Percentiles rank a stretch among this genome's conserved stretches.
Conservation (phyloP, 495 filamentous ascomycete species). For the Trichoderma asperelloides region DNA sequence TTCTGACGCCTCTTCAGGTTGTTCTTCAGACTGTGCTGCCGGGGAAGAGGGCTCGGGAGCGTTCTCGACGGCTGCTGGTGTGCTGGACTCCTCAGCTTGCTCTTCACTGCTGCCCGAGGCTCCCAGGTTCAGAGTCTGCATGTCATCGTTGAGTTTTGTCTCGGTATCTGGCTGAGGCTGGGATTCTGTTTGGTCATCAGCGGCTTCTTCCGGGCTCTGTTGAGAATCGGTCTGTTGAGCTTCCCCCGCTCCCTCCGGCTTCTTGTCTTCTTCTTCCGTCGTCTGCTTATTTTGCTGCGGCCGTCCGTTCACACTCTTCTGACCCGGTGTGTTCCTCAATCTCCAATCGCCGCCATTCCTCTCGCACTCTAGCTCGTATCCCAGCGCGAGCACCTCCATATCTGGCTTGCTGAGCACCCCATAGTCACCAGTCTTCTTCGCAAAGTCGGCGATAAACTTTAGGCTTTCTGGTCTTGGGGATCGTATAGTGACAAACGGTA, state of each 20-base stretch:
- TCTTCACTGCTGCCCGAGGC: no score
- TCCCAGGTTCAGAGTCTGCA: background rate
- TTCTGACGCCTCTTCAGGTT: conserved; percentile 31
- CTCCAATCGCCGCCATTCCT: conserved; percentile 77
- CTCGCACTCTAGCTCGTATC: conserved; percentile 86
- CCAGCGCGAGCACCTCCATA: conserved; percentile 78
- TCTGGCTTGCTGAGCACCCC: conserved; percentile 80
- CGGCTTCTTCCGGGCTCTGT: background rate
- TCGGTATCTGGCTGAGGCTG: background rate
- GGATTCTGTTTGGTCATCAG: background rate
- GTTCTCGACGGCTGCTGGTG: conserved; percentile 6
- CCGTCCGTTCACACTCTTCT: conserved; percentile 66
- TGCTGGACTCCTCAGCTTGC: conserved; percentile 9
- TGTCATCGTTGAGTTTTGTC: background rate
- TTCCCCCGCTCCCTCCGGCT: conserved; percentile 3
- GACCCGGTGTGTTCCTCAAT: conserved; percentile 63
- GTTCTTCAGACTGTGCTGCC: background rate
- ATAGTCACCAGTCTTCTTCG: conserved; percentile 81
- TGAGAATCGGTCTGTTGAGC: conserved; percentile 9
- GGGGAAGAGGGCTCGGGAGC: conserved; percentile 10
- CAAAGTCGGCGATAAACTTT: conserved; percentile 73
- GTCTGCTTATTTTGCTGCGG: conserved; percentile 30
- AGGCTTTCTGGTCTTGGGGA: conserved; percentile 66
- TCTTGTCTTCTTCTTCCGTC: conserved; percentile 16
- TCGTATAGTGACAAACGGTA: conserved; percentile 75